Conservation (phyloP, 2,329 filamentous ascomycete species). For the Fusarium sp. region DNA sequence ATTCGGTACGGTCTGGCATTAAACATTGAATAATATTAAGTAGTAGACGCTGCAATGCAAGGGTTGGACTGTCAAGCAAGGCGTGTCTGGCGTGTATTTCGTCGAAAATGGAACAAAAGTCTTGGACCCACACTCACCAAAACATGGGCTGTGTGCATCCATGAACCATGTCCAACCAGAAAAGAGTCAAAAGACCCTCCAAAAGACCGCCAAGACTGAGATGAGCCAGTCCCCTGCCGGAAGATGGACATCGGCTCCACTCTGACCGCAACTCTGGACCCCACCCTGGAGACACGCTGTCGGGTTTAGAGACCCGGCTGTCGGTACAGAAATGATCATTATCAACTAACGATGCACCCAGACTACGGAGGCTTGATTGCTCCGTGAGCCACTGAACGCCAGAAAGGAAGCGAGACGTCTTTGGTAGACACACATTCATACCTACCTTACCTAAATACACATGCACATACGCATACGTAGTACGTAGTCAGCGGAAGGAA, state of each 20-base stretch:
- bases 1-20: not conserved
- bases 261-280: slow-evolving; percentile 35
- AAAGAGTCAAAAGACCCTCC: too few relatives aligned
- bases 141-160: not conserved
- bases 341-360: too few relatives aligned
- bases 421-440: not conserved
- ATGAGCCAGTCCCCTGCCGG: slow-evolving; percentile 18
- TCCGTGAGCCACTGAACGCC: not conserved
- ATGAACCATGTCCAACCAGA: too few relatives aligned
- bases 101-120: slow-evolving; percentile 12
- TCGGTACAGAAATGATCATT: slow-evolving; percentile 33
- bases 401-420: not conserved
- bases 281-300: slow-evolving; percentile 41
- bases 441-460: too few relatives aligned
- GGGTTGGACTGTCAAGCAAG: slow-evolving; percentile 19
- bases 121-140: slow-evolving; percentile 15
- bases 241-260: slow-evolving; percentile 33
- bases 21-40: too few relatives aligned
- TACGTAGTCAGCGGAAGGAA: not conserved
- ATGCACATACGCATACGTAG: not conserved
- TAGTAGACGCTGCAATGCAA: slow-evolving; percentile 29
- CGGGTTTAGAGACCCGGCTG: slow-evolving; percentile 45
- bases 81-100: slow-evolving; percentile 32
- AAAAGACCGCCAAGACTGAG: slow-evolving; percentile 3
- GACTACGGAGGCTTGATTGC: too few relatives aligned